Evolutionary conservation across 2,329 filamentous ascomycete genomes (phyloP).

Genomic region (Epichloe bromicola): DNA sequence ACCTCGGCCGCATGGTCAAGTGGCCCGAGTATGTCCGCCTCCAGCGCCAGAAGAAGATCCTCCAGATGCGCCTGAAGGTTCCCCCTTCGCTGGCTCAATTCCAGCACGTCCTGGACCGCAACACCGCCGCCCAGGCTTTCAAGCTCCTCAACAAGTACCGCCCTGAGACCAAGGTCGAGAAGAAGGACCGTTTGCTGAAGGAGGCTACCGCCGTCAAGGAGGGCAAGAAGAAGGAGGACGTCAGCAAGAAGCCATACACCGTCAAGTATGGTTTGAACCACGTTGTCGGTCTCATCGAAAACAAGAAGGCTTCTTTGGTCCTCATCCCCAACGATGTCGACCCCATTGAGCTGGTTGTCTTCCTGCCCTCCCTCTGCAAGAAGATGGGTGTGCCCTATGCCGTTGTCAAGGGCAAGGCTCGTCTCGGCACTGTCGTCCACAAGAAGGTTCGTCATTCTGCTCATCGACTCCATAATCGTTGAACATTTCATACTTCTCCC

Average conservation of each 20-base stretch:
- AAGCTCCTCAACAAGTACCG: conserved; percentile 99
- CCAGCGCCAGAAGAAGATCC: conserved; percentile 87
- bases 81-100: conserved; percentile 96
- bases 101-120: conserved; percentile 91
- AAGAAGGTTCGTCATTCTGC: conserved; percentile 62
- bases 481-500: background rate
- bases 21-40: conserved; percentile 99
- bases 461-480: no score
- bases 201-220: conserved; percentile 96
- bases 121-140: conserved; percentile 92
- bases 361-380: conserved; percentile 96
- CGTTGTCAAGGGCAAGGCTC: conserved; percentile 99
- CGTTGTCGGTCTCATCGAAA: conserved; percentile 92
- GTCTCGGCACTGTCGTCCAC: conserved; percentile 97
- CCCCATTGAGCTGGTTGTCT: conserved; percentile 98
- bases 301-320: conserved; percentile 98
- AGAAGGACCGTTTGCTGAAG: conserved; percentile 98
- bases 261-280: conserved; percentile 99
- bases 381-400: conserved; percentile 99
- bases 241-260: conserved; percentile 98
- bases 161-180: conserved; percentile 96
- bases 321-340: conserved; percentile 99
- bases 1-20: conserved; percentile 96
- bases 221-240: conserved; percentile 99
- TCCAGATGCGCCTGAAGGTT: conserved; percentile 97